Conservation (phyloP, 306 rosid species). For the Cucumis cinereus region DNA sequence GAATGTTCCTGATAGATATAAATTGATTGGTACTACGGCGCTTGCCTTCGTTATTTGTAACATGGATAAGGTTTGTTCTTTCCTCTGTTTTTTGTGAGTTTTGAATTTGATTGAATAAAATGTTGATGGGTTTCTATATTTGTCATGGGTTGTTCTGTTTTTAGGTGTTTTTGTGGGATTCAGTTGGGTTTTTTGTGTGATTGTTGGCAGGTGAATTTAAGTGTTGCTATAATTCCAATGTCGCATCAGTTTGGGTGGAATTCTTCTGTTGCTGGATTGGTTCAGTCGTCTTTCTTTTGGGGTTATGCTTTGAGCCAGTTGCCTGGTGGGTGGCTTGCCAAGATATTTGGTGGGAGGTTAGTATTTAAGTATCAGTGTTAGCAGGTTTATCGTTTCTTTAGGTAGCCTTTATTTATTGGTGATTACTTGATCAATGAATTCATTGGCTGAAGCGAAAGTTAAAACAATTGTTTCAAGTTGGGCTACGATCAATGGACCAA, state of each 20-base stretch:
- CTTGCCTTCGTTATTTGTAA: constrained; percentile 90
- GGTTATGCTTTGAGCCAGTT: constrained; percentile 94
- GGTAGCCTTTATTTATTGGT: not conserved
- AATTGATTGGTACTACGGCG: constrained; percentile 69
- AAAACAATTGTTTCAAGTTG: not conserved
- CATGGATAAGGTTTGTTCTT: constrained; percentile 77
- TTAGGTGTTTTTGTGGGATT: not conserved
- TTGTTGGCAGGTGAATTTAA: constrained; percentile 75
- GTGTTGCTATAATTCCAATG: constrained; percentile 89
- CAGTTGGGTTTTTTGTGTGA: not conserved
- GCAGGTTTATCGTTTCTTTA: not conserved
- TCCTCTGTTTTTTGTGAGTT: not conserved
- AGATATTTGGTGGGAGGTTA: constrained; percentile 90
- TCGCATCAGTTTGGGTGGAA: constrained; percentile 97
- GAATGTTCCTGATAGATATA: constrained; percentile 74
- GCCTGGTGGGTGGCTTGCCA: constrained; percentile 98
- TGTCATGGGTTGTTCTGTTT: not conserved
- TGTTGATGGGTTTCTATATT: not conserved
- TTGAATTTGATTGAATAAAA: not conserved
- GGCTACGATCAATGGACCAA: too few species aligned
- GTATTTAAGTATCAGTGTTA: not conserved
- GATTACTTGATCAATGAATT: not conserved
- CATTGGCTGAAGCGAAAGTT: not conserved
- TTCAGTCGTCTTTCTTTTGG: constrained; percentile 98
- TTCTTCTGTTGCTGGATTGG: constrained; percentile 85